Base-by-base conservation (phyloP, 192 early-diverging fungal species). In the Diversispora eburnea region DNA sequence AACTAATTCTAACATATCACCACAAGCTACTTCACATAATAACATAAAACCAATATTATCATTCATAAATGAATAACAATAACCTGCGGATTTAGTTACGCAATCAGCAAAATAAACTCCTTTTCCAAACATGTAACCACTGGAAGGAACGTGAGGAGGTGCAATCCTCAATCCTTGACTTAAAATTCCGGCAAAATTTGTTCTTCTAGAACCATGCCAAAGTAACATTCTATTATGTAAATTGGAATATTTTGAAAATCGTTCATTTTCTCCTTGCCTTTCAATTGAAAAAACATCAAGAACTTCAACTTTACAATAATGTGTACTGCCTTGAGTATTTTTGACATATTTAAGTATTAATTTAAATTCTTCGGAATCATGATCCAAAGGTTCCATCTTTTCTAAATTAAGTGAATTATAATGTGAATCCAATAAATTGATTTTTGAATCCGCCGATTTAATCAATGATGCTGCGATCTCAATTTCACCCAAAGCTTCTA, bases 101-200 rank as follows among this genome's bases (percentile, higher is more conserved):
- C 86, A 88, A 79, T 94, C 90, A 5, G 91, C 93, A 78, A 94
- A 94, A 67, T 94, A 94, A 8, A 93, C 83, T 5, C 92, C 93
- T 55, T 91, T 91, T 54, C 92, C 93, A 74, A 94, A 91, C 88
- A 91, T 89, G 66, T 87, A 86, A 42, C 83, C 88, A 0, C 81
- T 87, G n/a, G 83, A 86, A 1, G 90, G 90, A 3, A 87, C 91
- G 70, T 91, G 86, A 13, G 90, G 89, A 22, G 91, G 90, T 3
- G 91, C 91, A 57, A 83, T 83, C 25, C 83, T 70, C 33, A 84
- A 81, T 61, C 81, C 90, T 72, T 92, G 91, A 46, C 82, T 85
- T 62, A 92, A 75, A 72, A 92, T 92, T 63, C 91, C 91, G 15
- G 84, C 89, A 83, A 85, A 92, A 73, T 94, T 94, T 12, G 90